Evolutionary conservation across 108 stramenopile species (phyloP).

Genomic region (Pseudonitzschia multistriata): DNA sequence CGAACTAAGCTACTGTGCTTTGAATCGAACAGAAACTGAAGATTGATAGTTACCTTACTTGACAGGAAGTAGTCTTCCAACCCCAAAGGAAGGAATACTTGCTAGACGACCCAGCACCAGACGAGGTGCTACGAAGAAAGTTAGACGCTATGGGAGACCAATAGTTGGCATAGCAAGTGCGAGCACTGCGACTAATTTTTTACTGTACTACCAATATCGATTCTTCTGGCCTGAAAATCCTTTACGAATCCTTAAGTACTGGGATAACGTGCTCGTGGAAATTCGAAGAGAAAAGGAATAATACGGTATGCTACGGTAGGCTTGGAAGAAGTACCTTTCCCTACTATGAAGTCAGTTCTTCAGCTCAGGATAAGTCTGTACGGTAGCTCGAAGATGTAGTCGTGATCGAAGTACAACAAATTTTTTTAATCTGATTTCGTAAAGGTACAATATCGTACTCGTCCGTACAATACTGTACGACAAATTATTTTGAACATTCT

Average conservation of each 20-base stretch:
- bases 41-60: neutral
- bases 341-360: too few species aligned
- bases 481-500: neutral
- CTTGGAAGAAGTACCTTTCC: too few species aligned
- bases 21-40: neutral
- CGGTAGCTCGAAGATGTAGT: too few species aligned
- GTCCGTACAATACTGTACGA: neutral
- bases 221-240: neutral
- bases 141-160: neutral
- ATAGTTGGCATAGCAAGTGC: neutral
- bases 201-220: neutral
- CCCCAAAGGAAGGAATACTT: constrained; percentile 5
- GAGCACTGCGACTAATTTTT: neutral
- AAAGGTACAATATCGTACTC: neutral
- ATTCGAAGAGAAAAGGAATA: neutral
- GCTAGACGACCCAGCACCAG: neutral
- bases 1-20: too few species aligned
- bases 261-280: neutral
- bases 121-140: neutral
- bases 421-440: too few species aligned
- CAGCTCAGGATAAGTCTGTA: too few species aligned
- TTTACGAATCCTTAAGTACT: neutral
- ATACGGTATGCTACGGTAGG: neutral
- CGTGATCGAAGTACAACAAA: too few species aligned
- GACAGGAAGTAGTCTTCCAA: neutral